These are phyloP conservation scores for Medakamo hakoo DNA, from an alignment of 139 green algal species.

Conservation along the genomic window DNA sequence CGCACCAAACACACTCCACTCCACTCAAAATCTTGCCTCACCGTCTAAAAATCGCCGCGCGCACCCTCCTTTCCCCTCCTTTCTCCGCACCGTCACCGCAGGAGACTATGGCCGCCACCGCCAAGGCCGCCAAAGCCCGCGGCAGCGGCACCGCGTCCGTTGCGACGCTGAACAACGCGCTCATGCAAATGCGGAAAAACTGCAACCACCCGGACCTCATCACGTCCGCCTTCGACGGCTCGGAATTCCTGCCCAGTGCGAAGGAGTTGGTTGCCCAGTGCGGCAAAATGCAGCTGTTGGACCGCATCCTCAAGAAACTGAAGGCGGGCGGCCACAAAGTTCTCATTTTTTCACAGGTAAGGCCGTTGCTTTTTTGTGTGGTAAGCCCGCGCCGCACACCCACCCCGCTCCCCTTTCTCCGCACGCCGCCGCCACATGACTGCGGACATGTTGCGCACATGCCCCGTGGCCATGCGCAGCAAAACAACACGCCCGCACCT, in stretches of 20 bases:
- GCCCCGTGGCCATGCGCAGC: too few relatives aligned
- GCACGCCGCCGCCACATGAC: too few relatives aligned
- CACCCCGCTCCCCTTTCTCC: too few relatives aligned
- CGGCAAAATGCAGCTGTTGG: conserved; percentile 89
- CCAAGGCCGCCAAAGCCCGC: conserved; percentile 3
- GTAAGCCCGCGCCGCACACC: too few relatives aligned
- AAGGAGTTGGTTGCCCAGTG: conserved; percentile 67
- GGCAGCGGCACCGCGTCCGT: conserved; percentile 8
- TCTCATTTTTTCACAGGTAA: conserved; percentile 91
- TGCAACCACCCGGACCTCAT: conserved; percentile 98
- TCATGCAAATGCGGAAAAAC: conserved; percentile 94
- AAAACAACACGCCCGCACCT: too few relatives aligned
- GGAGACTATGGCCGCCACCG: conserved; percentile 14
- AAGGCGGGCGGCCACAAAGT: conserved; percentile 52
- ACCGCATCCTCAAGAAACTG: conserved; percentile 61
- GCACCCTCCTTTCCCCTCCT: too few relatives aligned
- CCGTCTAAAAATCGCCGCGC: too few relatives aligned
- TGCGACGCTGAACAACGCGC: conserved; percentile 79
- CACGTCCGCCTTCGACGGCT: conserved; percentile 36
- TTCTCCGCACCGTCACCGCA: conserved; percentile 5
- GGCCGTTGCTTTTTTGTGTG: too few relatives aligned
- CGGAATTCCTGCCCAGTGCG: conserved; percentile 32
- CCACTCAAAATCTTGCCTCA: too few relatives aligned
- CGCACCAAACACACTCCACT: too few relatives aligned
- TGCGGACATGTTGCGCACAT: too few relatives aligned